Percentiles rank a stretch among this genome's conserved stretches.
Evolutionary conservation across 306 rosid genomes (phyloP).

Genomic region (Cyamopsis tetragonoloba): DNA sequence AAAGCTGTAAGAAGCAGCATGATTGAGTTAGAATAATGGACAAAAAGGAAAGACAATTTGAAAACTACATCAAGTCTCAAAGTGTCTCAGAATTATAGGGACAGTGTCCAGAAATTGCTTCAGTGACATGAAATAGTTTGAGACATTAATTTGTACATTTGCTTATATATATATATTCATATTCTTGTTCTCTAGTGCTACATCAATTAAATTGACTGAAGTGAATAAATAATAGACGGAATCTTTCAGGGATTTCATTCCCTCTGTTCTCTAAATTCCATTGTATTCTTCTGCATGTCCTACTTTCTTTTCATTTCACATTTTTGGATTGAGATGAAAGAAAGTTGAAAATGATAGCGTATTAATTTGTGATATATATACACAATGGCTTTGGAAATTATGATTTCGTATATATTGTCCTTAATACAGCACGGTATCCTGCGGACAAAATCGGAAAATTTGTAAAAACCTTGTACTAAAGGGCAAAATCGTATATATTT

Average conservation of each 20-base stretch:
- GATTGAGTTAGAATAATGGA: slow-evolving; percentile 26
- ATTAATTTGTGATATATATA: neutral
- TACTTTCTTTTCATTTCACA: slow-evolving; percentile 14
- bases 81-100: slow-evolving; percentile 9
- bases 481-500: no score
- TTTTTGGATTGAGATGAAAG: slow-evolving; percentile 36
- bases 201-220: slow-evolving; percentile 9
- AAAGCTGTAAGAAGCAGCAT: neutral
- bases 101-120: slow-evolving; percentile 14
- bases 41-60: slow-evolving; percentile 33
- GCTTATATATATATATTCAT: neutral
- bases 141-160: neutral
- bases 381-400: neutral
- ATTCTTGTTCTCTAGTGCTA: slow-evolving; percentile 12
- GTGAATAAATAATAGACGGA: slow-evolving; percentile 21
- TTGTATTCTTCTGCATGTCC: neutral
- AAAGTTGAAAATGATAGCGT: slow-evolving; percentile 5
- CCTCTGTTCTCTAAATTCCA: no score
- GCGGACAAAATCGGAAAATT: no score
- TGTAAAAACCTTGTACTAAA: no score
- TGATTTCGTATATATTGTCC: neutral
- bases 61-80: slow-evolving; percentile 22
- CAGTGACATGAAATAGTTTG: slow-evolving; percentile 14
- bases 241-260: slow-evolving; percentile 36
- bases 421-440: no score